Percentiles rank a stretch among this genome's conserved stretches.
These are phyloP conservation scores for Melaleuca alternifolia DNA, from an alignment of 345 rosid species.

Conservation along the genomic window DNA sequence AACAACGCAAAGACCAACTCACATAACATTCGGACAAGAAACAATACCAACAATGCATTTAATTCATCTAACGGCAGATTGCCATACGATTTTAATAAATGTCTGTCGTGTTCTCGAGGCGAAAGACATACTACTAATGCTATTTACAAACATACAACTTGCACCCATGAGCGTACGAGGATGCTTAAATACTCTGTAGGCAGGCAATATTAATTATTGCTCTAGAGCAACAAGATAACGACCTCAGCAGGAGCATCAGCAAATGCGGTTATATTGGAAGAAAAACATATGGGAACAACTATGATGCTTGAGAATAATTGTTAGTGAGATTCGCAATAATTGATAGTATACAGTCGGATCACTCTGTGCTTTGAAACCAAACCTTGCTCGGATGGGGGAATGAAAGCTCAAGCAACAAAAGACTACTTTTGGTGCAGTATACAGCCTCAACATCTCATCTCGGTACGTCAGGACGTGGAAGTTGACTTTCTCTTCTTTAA, in stretches of 20 bases:
- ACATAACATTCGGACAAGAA: neutral
- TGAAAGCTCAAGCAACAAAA: neutral
- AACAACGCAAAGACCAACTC: neutral
- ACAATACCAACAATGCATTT: neutral
- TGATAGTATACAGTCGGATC: neutral
- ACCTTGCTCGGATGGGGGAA: neutral
- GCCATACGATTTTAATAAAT: neutral
- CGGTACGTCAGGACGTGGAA: neutral
- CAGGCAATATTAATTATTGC: neutral
- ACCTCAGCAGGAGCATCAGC: neutral
- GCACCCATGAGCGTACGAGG: neutral
- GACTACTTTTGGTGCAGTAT: neutral
- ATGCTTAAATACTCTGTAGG: neutral
- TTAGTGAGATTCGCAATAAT: neutral
- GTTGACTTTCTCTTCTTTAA: constrained; percentile 16
- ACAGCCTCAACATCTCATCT: neutral
- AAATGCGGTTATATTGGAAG: neutral
- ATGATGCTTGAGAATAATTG: neutral
- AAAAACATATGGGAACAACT: neutral
- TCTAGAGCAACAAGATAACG: neutral
- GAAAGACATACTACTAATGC: neutral
- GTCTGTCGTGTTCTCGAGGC: neutral
- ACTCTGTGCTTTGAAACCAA: neutral
- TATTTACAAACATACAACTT: neutral
- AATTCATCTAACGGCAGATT: neutral